A percentile compares a stretch with the other conserved stretches of the same genome.
Evolutionary conservation across 345 rosid species (phyloP).

Genomic region (Eucalyptus pumila): DNA sequence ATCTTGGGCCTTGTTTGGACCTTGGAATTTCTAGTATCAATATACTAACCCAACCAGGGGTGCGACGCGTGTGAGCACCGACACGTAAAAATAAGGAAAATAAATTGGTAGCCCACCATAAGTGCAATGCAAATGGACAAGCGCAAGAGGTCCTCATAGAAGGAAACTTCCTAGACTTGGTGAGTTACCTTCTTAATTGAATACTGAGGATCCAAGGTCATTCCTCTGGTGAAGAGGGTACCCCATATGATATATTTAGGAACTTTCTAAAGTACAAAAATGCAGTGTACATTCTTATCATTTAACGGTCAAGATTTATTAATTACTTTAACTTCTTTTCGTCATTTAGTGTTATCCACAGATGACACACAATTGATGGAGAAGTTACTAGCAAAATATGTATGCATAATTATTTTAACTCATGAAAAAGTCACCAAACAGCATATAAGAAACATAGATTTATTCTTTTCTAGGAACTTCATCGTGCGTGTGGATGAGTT

Average conservation of each 20-base stretch:
- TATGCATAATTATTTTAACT: background rate
- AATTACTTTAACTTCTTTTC: background rate
- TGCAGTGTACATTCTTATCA: background rate
- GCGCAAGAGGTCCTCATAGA: too few relatives aligned
- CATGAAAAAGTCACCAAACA: background rate
- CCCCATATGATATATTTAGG: too few relatives aligned
- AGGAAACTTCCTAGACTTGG: too few relatives aligned
- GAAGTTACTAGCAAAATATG: background rate
- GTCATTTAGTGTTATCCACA: background rate
- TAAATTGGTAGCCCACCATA: too few relatives aligned
- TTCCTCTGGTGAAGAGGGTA: too few relatives aligned
- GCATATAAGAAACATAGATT: background rate
- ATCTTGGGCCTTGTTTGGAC: too few relatives aligned
- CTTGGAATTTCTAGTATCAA: too few relatives aligned
- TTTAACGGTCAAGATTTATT: background rate
- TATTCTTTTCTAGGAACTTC: background rate
- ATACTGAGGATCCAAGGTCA: too few relatives aligned
- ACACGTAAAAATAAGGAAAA: too few relatives aligned
- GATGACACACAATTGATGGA: background rate
- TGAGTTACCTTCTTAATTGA: too few relatives aligned
- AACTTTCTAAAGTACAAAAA: background rate
- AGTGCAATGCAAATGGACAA: too few relatives aligned
- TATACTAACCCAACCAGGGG: too few relatives aligned
- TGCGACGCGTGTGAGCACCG: rapidly evolving
- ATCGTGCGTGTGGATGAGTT: background rate